phyloP scores from a whole-genome alignment of 2,329 filamentous ascomycete species.

The Fusarium denticulatum region DNA sequence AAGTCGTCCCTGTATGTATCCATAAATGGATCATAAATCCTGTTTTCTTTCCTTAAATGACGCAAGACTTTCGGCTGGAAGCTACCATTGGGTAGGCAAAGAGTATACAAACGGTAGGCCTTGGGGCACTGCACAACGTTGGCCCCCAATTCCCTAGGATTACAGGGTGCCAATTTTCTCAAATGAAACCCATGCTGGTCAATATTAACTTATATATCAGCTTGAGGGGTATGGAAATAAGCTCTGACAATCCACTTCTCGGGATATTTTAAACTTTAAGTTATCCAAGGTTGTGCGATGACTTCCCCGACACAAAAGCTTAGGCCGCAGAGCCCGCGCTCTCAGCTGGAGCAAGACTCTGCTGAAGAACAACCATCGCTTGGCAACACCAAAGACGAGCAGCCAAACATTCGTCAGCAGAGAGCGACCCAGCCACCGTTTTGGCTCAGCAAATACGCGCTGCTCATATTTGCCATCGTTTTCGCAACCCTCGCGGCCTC shows the following conservation, averaged over 20 bases:
- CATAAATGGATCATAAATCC: not conserved
- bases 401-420: not conserved
- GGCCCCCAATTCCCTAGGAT: not conserved
- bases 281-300: not conserved
- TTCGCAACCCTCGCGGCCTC: fast-evolving
- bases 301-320: not conserved
- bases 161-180: not conserved
- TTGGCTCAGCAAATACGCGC: not conserved
- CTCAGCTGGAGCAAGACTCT: no score
- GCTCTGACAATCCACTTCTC: not conserved
- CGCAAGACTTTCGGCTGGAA: not conserved
- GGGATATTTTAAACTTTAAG: not conserved
- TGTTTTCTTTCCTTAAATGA: not conserved
- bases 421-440: fast-evolving
- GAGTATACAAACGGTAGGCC: not conserved
- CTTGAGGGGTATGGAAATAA: no score
- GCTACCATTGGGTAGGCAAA: not conserved
- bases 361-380: not conserved
- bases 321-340: not conserved
- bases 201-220: no score
- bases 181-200: no score
- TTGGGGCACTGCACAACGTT: not conserved
- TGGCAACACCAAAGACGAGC: fast-evolving
- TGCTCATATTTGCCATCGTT: fast-evolving
- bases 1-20: no score